Base-by-base conservation (phyloP, 1,284 basidiomycete species). In the Papiliotrema terrestris region DNA sequence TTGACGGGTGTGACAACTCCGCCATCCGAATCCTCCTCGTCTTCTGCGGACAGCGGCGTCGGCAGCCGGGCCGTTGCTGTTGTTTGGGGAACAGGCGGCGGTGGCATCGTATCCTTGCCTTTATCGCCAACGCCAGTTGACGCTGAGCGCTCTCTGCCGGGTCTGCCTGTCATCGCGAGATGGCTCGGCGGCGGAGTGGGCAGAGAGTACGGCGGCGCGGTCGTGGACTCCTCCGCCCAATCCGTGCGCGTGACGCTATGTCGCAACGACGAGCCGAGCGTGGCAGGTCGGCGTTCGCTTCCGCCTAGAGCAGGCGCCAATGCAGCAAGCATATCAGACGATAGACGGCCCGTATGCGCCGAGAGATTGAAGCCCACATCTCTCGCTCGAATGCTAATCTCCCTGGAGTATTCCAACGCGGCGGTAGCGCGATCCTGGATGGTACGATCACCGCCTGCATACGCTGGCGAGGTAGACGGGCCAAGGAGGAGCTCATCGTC, bases 131-230 rank as follows among this genome's bases (percentile, higher is more conserved):
- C 5, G 11, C 29, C 29, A 11, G 11, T 11, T 6, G 29, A 32
- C 6, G 5, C 29, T 11, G 29, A 32, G 29, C 11, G 29, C 29
- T 5, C 29, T 6, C 11, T 6, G 29, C 6, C 29, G 6, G 29
- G 11, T 6, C 11, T 5, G 11, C 29, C 29, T 6, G 6, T 32
- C 6, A 32, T 32, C 6, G 29, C 6, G 29, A 32, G 29, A 32
- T 32, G 54, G 49, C 62, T 61, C 15, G 49, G 45, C 8, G 66
- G 62, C 2, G 66, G 64, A 2, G 64, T 62, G 15, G 62, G 63
- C 17, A 68, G 48, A 15, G 48, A 45, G 29, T 55, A 61, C 8
- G 49, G 19, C 17, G 49, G 29, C 6, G 54, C n/a, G n/a, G n/a
- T n/a, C n/a, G n/a, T n/a, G n/a, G n/a, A n/a, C n/a, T n/a, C 52